Evolutionary conservation across 805 yeast species (phyloP), one percentile per base, ranked within the genome.

Genomic region (Hermanozyma aechmeae): DNA sequence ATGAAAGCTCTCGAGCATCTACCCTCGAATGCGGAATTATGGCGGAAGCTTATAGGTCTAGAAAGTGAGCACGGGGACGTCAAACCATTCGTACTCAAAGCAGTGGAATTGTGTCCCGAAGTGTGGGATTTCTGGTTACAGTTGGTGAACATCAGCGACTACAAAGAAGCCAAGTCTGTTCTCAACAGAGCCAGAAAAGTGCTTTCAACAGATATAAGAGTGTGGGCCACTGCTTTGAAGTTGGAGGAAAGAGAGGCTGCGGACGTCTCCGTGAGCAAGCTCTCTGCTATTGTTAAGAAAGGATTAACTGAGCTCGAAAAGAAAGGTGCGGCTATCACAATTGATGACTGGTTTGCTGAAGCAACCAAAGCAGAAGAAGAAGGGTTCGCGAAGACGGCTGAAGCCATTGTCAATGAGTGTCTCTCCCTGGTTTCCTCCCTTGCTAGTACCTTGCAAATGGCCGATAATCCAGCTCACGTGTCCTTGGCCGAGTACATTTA

Each of bases 191-290:
- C 93, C 0, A 58, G 87, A 37, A 72, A 73, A 31, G 61, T 61
- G 19, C 15, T 37, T 21, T 42, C 46, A 8, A 15, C 21, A 5
- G 40, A 42, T 12, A 24, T 25, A 21, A 23, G 30, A 16, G 61
- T 85, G 2, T 84, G 94, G 89, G 53, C 84, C 3, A 60, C 76
- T 0, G 85, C 85, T 1, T 66, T 76, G 1, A 70, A 75, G 38
- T 45, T 85, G 10, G 93, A 84, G 49, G 69, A 62, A 31, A 35
- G 60, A 15, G 89, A 76, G 42, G 56, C 63, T 32, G 46, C 53
- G 1, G 48, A 53, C 4, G 58, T 58, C 6, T 53, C 59, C n/a
- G 62, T 56, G n/a, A 49, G 56, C 1, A 69, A 72, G 35, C 50
- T 77, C 1, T 50, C 50, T 4, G 65, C 61, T 43, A 42, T 81